phyloP scores from a whole-genome alignment of 345 rosid genomes.

The Mallotus nudiflorus region DNA sequence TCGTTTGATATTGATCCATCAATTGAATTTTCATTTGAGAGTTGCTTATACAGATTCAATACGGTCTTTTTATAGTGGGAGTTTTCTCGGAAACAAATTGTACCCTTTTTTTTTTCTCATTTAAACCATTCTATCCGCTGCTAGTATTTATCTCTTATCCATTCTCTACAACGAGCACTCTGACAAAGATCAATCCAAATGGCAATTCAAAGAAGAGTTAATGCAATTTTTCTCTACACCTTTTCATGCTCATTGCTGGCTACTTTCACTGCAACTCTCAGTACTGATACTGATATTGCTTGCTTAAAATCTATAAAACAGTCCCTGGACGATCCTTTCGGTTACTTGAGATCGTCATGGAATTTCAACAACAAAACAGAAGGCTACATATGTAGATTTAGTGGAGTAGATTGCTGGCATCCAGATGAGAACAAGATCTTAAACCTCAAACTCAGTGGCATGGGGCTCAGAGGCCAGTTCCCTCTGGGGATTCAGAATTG shows the following conservation, averaged over 20 bases:
- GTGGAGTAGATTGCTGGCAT: slow-evolving; percentile 26
- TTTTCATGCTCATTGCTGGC: not conserved
- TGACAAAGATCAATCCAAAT: too few relatives aligned
- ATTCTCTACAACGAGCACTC: too few relatives aligned
- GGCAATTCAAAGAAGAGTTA: too few relatives aligned
- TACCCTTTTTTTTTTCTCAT: too few relatives aligned
- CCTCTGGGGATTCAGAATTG: slow-evolving; percentile 27
- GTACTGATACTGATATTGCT: not conserved
- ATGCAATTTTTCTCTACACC: too few relatives aligned
- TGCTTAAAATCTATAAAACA: slow-evolving; percentile 8
- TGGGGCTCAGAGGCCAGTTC: slow-evolving; percentile 32
- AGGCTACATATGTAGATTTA: slow-evolving; percentile 21
- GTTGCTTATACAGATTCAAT: too few relatives aligned
- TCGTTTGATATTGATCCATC: too few relatives aligned
- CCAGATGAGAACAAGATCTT: slow-evolving; percentile 1
- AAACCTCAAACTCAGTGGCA: slow-evolving; percentile 8
- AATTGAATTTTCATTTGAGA: too few relatives aligned
- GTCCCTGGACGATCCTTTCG: not conserved
- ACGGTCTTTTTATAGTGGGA: too few relatives aligned
- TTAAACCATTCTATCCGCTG: too few relatives aligned
- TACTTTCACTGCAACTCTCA: not conserved
- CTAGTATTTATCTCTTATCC: too few relatives aligned
- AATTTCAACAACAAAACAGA: slow-evolving; percentile 10
- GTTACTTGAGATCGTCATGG: slow-evolving; percentile 10
- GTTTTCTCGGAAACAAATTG: too few relatives aligned